Evolutionary conservation across 1,284 basidiomycete species (phyloP).

Genomic region (Trametes polyzona): DNA sequence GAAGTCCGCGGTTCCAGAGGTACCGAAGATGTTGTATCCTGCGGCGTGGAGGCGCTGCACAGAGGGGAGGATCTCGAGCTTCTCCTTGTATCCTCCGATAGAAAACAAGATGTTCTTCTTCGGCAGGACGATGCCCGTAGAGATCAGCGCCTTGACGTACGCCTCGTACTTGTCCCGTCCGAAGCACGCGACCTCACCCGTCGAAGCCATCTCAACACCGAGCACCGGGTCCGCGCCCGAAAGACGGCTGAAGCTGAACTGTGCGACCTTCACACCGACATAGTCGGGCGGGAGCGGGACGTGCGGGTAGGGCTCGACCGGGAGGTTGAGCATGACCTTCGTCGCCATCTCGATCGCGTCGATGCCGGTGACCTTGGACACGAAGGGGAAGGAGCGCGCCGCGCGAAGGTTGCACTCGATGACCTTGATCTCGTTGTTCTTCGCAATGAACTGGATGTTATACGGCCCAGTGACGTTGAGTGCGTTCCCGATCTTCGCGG

Average conservation of each 20-base stretch:
- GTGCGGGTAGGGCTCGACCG: slow-evolving; percentile 91
- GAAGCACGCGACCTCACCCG: slow-evolving; percentile 98
- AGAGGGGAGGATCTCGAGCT: slow-evolving; percentile 93
- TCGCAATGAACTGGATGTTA: slow-evolving; percentile 99
- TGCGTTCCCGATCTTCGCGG: slow-evolving; percentile 96
- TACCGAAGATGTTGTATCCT: slow-evolving; percentile 97
- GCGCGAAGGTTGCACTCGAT: slow-evolving; percentile 99
- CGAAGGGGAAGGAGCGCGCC: slow-evolving; percentile 98
- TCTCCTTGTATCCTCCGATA: slow-evolving; percentile 96
- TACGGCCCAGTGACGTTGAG: slow-evolving; percentile 98
- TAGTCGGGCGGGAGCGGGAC: slow-evolving; percentile 88
- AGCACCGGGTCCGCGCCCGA: slow-evolving; percentile 97
- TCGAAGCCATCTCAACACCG: slow-evolving; percentile 99
- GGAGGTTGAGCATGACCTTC: slow-evolving; percentile 94
- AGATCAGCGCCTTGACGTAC: slow-evolving; percentile 96
- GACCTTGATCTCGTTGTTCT: slow-evolving; percentile 99
- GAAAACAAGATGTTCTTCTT: slow-evolving; percentile 97
- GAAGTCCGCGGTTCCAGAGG: slow-evolving; percentile 96
- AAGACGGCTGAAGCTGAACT: slow-evolving; percentile 96
- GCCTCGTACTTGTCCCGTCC: slow-evolving; percentile 98
- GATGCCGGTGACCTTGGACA: slow-evolving; percentile 96
- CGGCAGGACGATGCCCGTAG: slow-evolving; percentile 92
- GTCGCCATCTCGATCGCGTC: slow-evolving; percentile 99
- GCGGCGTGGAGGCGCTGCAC: slow-evolving; percentile 96
- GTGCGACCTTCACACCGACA: slow-evolving; percentile 98